These are phyloP conservation scores for Micromonas pusilla DNA, from an alignment of 139 green algal genomes.

Conservation along the genomic window DNA sequence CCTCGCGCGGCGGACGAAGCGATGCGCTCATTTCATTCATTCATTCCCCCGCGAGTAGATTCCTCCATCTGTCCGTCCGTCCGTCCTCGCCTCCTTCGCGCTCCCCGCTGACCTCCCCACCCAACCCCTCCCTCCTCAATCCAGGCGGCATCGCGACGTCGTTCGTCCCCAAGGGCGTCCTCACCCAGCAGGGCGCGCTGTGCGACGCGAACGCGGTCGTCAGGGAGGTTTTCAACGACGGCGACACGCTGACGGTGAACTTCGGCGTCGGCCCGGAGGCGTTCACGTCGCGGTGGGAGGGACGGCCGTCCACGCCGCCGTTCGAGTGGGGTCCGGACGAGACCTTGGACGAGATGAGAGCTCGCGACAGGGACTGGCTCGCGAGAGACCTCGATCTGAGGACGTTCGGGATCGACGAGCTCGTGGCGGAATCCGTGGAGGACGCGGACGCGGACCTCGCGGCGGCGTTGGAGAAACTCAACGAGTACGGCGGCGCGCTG, in stretches of 20 bases:
- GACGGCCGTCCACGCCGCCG: too few relatives aligned
- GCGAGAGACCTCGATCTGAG: neutral
- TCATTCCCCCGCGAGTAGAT: too few relatives aligned
- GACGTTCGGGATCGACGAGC: neutral
- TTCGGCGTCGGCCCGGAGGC: neutral
- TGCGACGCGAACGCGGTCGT: neutral
- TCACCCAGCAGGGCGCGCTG: neutral
- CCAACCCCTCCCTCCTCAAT: too few relatives aligned
- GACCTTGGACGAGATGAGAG: neutral
- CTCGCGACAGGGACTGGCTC: neutral
- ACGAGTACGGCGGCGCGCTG: neutral
- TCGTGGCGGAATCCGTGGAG: neutral
- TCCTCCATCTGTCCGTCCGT: too few relatives aligned
- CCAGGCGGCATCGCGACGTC: too few relatives aligned
- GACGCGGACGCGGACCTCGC: neutral
- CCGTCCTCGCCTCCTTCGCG: too few relatives aligned
- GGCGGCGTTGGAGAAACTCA: neutral
- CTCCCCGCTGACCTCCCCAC: too few relatives aligned
- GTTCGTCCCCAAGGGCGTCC: neutral
- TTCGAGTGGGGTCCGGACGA: neutral
- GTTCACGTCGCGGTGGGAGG: neutral
- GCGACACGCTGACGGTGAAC: neutral
- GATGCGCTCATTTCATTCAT: too few relatives aligned
- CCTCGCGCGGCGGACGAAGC: too few relatives aligned
- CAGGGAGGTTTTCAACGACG: neutral